These are phyloP conservation scores for Marchantia polymorpha DNA, from an alignment of 225 moss, liverwort and hornwort genomes.

Conservation along the genomic window DNA sequence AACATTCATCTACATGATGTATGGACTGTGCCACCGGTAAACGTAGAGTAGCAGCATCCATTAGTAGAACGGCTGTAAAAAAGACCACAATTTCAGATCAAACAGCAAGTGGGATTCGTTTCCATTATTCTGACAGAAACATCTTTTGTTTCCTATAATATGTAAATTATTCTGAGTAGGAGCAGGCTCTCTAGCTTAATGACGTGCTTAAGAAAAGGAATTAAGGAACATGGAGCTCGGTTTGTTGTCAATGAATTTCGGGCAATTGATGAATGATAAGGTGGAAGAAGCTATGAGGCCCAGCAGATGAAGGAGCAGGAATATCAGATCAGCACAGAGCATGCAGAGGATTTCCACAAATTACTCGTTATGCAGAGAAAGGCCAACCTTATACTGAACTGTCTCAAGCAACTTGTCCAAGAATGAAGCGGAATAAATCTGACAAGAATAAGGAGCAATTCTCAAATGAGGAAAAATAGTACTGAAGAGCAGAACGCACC, in stretches of 20 bases:
- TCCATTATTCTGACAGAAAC: neutral
- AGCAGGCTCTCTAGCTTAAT: neutral
- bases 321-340: neutral
- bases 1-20: neutral
- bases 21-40: neutral
- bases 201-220: too few relatives aligned
- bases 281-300: neutral
- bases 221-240: too few relatives aligned
- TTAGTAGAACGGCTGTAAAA: neutral
- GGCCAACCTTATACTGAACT: too few relatives aligned
- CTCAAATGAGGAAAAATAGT: too few relatives aligned
- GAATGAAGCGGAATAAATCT: too few relatives aligned
- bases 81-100: neutral
- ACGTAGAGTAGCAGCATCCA: slow-evolving; percentile 30
- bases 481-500: too few relatives aligned
- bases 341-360: neutral
- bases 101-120: neutral
- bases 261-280: neutral
- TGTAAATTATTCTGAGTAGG: neutral
- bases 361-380: too few relatives aligned
- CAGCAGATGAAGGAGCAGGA: neutral
- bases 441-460: too few relatives aligned
- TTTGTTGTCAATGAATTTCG: too few relatives aligned
- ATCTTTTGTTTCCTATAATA: neutral
- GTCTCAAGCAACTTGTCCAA: too few relatives aligned